phyloP scores from a whole-genome alignment of 2,329 filamentous ascomycete species.

The Beauveria medogensis region DNA sequence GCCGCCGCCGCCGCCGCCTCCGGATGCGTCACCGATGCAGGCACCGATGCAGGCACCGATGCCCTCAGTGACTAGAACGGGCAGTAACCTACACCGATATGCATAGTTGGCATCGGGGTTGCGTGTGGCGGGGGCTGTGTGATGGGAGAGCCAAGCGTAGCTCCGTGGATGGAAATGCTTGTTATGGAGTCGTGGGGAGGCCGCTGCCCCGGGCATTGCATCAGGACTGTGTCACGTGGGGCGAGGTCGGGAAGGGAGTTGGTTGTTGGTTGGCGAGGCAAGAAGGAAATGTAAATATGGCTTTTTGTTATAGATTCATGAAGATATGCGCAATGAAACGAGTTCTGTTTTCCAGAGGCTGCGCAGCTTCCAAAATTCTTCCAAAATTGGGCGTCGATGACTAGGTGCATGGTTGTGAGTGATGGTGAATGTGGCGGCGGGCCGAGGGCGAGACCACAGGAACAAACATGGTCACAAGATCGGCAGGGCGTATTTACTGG shows the following conservation, averaged over 20 bases:
- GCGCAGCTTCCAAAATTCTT: too few species aligned
- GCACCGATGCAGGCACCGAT: background rate
- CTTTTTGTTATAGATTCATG: background rate
- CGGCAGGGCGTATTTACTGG: too few species aligned
- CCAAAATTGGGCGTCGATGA: too few species aligned
- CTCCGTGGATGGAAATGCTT: background rate
- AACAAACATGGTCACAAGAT: too few species aligned
- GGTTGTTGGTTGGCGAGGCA: too few species aligned
- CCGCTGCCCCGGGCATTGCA: background rate
- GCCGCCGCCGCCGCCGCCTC: background rate
- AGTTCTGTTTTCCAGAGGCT: background rate
- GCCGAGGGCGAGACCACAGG: too few species aligned
- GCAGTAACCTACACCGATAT: slow-evolving; percentile 8
- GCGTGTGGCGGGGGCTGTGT: background rate
- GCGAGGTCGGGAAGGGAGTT: background rate
- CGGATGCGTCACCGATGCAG: background rate
- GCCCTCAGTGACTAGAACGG: background rate
- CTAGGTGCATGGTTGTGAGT: too few species aligned
- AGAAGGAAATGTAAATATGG: too few species aligned
- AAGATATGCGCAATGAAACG: background rate
- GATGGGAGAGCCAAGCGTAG: background rate
- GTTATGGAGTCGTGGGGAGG: background rate
- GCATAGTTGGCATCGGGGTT: background rate
- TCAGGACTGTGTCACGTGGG: background rate
- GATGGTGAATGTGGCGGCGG: too few species aligned